phyloP scores from a whole-genome alignment of 78 protist genomes.

The Dictyostelium brefeldianum region DNA sequence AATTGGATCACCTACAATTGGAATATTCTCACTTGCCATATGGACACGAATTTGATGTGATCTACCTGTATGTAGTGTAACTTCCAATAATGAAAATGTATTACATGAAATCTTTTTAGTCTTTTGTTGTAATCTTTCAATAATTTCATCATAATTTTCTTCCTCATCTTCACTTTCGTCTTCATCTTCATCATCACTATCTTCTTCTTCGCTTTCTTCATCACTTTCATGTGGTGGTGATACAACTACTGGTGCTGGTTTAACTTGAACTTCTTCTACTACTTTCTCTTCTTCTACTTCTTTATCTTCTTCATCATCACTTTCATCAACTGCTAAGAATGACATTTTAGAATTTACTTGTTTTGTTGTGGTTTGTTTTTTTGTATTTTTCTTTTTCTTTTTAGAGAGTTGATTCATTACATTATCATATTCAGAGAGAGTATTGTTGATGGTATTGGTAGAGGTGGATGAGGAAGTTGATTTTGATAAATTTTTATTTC shows the following conservation, averaged over 20 bases:
- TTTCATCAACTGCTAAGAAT: conserved; percentile 12
- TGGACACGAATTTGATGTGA: conserved; percentile 77
- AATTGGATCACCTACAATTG: conserved; percentile 86
- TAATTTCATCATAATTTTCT: conserved; percentile 7
- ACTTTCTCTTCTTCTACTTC: conserved; percentile 12
- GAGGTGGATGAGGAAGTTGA: background rate
- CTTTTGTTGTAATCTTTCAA: conserved; percentile 4
- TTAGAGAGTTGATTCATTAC: background rate
- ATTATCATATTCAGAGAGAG: conserved; percentile 24
- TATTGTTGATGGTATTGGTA: background rate
- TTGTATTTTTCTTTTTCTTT: conserved; percentile 28
- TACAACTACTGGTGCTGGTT: background rate
- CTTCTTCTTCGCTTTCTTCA: conserved; percentile 22
- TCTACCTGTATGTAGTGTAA: conserved; percentile 82
- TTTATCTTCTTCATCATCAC: background rate
- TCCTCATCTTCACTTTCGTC: background rate
- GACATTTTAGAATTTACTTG: background rate
- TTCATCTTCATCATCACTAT: conserved; percentile 24
- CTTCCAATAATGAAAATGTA: conserved; percentile 46
- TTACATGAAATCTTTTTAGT: conserved; percentile 22
- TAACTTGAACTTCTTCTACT: conserved; percentile 26
- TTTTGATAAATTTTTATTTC: background rate
- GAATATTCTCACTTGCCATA: conserved; percentile 29
- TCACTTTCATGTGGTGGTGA: conserved; percentile 6
- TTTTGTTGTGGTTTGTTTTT: background rate